These are phyloP conservation scores for Fusarium domesticum DNA, from an alignment of 2,329 filamentous ascomycete species.

Conservation along the genomic window DNA sequence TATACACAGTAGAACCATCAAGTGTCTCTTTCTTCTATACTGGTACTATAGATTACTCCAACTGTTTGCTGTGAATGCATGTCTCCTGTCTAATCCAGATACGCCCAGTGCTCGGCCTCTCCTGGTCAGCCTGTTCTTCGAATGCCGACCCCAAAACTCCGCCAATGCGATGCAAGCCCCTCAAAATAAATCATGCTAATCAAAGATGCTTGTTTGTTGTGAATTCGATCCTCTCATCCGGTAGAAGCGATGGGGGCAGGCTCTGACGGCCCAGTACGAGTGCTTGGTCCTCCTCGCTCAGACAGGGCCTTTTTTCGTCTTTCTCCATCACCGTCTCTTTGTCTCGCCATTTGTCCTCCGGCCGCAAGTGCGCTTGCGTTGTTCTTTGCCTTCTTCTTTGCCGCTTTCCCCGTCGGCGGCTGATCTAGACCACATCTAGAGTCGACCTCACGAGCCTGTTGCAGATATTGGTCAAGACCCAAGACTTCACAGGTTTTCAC, in stretches of 20 bases:
- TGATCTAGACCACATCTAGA: slow-evolving; percentile 57
- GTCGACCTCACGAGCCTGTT: slow-evolving; percentile 65
- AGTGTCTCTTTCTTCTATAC: too few relatives aligned
- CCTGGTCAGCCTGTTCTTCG: too few relatives aligned
- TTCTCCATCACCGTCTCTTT: slow-evolving; percentile 32
- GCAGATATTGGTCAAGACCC: slow-evolving; percentile 60
- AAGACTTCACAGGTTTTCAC: slow-evolving; percentile 63
- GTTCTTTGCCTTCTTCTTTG: slow-evolving; percentile 33
- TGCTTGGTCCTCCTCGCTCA: slow-evolving; percentile 31
- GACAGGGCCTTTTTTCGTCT: slow-evolving; percentile 38
- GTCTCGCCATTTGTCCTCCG: slow-evolving; percentile 44
- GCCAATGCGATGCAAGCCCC: slow-evolving; percentile 14
- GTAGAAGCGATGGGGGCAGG: slow-evolving; percentile 22
- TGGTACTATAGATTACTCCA: too few relatives aligned
- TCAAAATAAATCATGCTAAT: slow-evolving; percentile 7
- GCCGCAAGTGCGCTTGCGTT: slow-evolving; percentile 47
- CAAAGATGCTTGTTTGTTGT: background rate
- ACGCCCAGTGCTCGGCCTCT: slow-evolving; percentile 2
- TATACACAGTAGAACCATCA: too few relatives aligned
- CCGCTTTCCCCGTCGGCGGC: slow-evolving; percentile 39
- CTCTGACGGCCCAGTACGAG: slow-evolving; percentile 23
- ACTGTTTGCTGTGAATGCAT: too few relatives aligned
- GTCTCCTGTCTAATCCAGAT: too few relatives aligned
- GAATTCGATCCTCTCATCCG: background rate
- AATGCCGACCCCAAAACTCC: slow-evolving; percentile 20